These are phyloP conservation scores for Porphyrellus cyaneotinctus DNA, from an alignment of 768 basidiomycete species.

Conservation along the genomic window DNA sequence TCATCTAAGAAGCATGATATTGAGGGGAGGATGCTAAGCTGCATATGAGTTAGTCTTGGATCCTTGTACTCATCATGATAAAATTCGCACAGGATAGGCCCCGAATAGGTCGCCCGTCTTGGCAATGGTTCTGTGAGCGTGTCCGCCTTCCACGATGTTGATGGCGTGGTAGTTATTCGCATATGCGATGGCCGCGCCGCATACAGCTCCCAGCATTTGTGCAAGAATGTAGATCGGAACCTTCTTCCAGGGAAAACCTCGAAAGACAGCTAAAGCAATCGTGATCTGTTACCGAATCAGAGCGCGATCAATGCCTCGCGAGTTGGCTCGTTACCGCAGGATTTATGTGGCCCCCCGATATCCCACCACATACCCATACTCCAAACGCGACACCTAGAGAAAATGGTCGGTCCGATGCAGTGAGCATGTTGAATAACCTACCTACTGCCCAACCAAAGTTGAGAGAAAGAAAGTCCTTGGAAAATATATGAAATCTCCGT, in stretches of 20 bases:
- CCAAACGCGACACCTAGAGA: constrained; percentile 50
- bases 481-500: background rate
- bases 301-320: background rate
- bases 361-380: constrained; percentile 58
- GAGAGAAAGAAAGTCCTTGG: constrained; percentile 16
- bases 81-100: constrained; percentile 46
- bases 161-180: constrained; percentile 62
- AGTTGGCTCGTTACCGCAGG: constrained; percentile 45
- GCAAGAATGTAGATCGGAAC: constrained; percentile 62
- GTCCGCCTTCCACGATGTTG: constrained; percentile 51
- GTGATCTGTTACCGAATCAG: constrained; percentile 44
- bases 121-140: constrained; percentile 44
- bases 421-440: background rate
- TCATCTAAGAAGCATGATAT: constrained; percentile 43
- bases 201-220: constrained; percentile 53
- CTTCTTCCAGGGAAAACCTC: constrained; percentile 73
- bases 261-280: constrained; percentile 56
- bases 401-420: background rate
- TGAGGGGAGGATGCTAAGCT: constrained; percentile 36
- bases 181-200: constrained; percentile 51
- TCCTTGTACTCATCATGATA: background rate
- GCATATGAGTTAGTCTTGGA: background rate
- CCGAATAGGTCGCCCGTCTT: constrained; percentile 52
- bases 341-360: constrained; percentile 69
- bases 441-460: constrained; percentile 24